phyloP scores from a whole-genome alignment of 2,329 filamentous ascomycete genomes.

The Drechslerella coelobrocha region DNA sequence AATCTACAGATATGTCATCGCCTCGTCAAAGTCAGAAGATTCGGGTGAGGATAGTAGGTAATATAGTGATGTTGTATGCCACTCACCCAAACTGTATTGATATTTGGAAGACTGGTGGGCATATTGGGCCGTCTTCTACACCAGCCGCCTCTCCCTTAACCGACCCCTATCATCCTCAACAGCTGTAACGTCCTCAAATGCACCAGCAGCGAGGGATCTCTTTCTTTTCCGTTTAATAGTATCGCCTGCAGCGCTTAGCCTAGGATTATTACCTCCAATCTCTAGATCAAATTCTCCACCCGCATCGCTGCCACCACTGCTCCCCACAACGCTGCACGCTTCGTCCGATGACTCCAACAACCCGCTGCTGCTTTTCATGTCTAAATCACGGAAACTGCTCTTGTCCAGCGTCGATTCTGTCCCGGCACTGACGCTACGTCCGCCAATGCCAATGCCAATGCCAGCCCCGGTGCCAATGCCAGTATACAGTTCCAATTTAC shows the following conservation, averaged over 20 bases:
- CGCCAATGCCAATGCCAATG: neutral
- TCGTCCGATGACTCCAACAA: conserved; percentile 29
- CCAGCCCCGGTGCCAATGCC: neutral
- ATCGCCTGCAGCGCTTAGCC: neutral
- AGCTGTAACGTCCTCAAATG: neutral
- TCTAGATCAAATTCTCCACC: conserved; percentile 27
- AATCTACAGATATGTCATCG: no score
- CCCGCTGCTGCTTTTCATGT: conserved; percentile 29
- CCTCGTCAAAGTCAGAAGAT: no score
- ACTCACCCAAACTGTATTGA: no score
- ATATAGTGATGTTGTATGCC: no score
- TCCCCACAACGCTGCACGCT: neutral
- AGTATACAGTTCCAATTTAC: neutral
- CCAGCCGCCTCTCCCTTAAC: conserved; percentile 25
- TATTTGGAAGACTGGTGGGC: no score
- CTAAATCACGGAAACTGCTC: conserved; percentile 35
- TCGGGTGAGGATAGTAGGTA: no score
- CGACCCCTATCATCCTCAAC: conserved; percentile 21
- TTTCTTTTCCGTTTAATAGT: conserved; percentile 26
- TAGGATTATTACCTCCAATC: neutral
- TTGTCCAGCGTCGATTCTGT: conserved; percentile 39
- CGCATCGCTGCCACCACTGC: conserved; percentile 16
- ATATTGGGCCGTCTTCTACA: neutral
- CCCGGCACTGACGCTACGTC: conserved; percentile 24
- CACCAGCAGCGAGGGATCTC: neutral